These are phyloP conservation scores for Aspergillus indologenus DNA, from an alignment of 495 filamentous ascomycete genomes.

Conservation along the genomic window DNA sequence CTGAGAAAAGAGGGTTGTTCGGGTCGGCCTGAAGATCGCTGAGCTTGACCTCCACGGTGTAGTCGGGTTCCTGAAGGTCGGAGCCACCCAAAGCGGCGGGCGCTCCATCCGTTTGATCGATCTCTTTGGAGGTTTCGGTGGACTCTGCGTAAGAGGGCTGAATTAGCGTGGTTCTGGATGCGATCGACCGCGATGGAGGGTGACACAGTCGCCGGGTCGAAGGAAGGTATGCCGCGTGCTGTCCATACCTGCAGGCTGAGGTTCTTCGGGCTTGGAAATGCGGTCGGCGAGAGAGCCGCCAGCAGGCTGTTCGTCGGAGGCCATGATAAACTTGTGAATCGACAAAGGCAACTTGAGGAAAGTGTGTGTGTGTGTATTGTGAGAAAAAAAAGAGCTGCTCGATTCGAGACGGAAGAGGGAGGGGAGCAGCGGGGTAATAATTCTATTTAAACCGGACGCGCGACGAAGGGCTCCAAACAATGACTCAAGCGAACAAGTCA, in stretches of 20 bases:
- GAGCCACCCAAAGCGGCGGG: constrained; percentile 40
- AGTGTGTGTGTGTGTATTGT: neutral
- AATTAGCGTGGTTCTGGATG: constrained; percentile 18
- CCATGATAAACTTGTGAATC: constrained; percentile 22
- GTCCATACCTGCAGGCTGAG: constrained; percentile 30
- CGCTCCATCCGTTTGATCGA: constrained; percentile 53
- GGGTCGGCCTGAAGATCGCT: constrained; percentile 83
- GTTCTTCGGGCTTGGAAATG: constrained; percentile 47
- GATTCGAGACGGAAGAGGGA: neutral
- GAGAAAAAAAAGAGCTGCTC: neutral
- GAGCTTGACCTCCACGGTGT: constrained; percentile 86
- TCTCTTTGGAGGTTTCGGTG: constrained; percentile 20
- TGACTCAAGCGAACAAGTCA: neutral
- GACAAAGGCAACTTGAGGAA: neutral
- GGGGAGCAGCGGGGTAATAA: neutral
- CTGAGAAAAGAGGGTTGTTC: constrained; percentile 82
- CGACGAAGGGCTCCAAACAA: neutral
- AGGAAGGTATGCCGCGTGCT: constrained; percentile 11
- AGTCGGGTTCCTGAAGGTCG: constrained; percentile 67
- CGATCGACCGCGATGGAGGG: constrained; percentile 13
- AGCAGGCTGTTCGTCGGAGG: constrained; percentile 29
- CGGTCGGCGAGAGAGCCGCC: constrained; percentile 58
- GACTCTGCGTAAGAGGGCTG: constrained; percentile 3
- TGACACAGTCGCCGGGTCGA: constrained; percentile 13
- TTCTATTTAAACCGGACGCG: neutral